Conservation (phyloP, 768 basidiomycete genomes). For the Leccinellum luteum region DNA sequence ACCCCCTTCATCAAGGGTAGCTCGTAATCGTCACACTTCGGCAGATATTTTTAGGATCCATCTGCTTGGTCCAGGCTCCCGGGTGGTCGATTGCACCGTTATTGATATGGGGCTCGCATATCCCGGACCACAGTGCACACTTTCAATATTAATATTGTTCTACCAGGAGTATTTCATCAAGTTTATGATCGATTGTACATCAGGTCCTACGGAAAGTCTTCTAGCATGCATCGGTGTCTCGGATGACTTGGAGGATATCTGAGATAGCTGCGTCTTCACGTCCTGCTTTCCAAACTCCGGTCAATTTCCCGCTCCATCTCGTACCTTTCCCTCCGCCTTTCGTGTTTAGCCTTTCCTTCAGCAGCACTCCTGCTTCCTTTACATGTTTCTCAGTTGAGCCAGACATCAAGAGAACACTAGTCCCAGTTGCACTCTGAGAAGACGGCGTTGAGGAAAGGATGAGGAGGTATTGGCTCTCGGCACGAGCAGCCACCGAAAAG, state of each 20-base stretch:
- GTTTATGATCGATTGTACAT: neutral
- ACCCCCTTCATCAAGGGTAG: no score
- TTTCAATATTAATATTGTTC: no score
- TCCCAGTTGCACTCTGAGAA: conserved; percentile 47
- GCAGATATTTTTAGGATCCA: no score
- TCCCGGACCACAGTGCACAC: no score
- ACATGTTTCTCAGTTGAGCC: conserved; percentile 61
- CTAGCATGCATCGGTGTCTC: conserved; percentile 7
- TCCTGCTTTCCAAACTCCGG: conserved; percentile 39
- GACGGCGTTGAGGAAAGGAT: conserved; percentile 64
- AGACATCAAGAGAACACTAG: conserved; percentile 56
- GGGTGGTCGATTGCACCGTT: neutral
- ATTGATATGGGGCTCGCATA: no score
- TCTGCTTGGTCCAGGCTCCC: no score
- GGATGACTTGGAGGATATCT: conserved; percentile 15
- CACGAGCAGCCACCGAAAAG: conserved; percentile 30
- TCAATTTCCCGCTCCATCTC: conserved; percentile 74
- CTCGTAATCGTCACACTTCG: no score
- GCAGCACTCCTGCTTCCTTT: conserved; percentile 53
- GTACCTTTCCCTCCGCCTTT: conserved; percentile 79
- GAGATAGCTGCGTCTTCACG: conserved; percentile 19
- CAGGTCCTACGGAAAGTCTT: neutral
- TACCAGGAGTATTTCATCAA: neutral
- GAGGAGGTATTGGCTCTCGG: conserved; percentile 39
- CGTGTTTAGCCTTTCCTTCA: conserved; percentile 56